These are phyloP conservation scores for Rhodotorula sp. DNA, from an alignment of 1,284 basidiomycete species.

Conservation along the genomic window DNA sequence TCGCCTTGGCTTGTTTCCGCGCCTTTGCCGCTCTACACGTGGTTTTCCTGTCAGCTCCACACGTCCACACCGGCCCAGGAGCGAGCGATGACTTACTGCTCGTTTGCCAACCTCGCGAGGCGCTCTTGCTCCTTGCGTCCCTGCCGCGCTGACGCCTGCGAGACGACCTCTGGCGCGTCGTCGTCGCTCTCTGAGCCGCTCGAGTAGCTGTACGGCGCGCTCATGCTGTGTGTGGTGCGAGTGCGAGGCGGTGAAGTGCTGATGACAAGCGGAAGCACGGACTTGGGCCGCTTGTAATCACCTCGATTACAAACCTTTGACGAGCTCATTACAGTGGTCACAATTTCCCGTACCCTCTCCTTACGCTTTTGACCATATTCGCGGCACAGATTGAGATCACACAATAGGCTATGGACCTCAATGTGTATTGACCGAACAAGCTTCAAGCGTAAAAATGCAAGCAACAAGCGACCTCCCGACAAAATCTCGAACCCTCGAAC, in stretches of 20 bases:
- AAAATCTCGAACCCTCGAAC: no score
- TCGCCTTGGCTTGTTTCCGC: constrained; percentile 17
- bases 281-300: no score
- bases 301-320: no score
- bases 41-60: not conserved
- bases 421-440: no score
- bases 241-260: not conserved
- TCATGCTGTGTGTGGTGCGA: constrained; percentile 2
- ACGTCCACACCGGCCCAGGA: not conserved
- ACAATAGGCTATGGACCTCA: no score
- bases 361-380: no score
- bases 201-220: constrained; percentile 18
- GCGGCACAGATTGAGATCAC: no score
- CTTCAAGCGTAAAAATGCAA: no score
- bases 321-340: no score
- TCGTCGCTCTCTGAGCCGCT: constrained; percentile 16
- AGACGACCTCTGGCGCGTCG: constrained; percentile 38
- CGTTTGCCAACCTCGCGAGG: constrained; percentile 4
- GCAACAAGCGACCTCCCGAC: no score
- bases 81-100: constrained; percentile 8
- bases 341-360: no score
- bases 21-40: constrained; percentile 1
- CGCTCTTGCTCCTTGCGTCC: constrained; percentile 14
- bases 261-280: not conserved
- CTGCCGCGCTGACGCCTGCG: constrained; percentile 24